Evolutionary conservation across 495 filamentous ascomycete species (phyloP).

Genomic region (Lindgomyces ingoldianus): DNA sequence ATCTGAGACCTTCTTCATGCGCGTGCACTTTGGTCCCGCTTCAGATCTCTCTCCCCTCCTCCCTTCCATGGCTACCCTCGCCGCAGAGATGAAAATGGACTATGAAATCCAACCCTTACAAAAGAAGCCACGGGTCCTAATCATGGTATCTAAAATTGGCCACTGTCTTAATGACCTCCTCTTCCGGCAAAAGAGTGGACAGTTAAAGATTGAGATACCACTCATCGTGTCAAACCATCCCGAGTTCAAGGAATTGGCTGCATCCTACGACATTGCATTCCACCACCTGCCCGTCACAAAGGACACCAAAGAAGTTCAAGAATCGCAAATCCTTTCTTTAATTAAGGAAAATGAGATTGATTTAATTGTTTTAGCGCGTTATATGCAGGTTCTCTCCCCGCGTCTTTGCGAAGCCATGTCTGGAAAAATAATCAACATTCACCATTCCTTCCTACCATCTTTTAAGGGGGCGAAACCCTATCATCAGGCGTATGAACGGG

Average conservation of each 20-base stretch:
- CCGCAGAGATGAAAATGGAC: slow-evolving; percentile 58
- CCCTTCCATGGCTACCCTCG: slow-evolving; percentile 55
- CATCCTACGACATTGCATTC: slow-evolving; percentile 71
- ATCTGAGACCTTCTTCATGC: slow-evolving; percentile 74
- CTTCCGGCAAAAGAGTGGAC: slow-evolving; percentile 64
- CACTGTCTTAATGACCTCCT: slow-evolving; percentile 80
- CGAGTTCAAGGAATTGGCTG: slow-evolving; percentile 65
- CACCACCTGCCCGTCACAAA: slow-evolving; percentile 69
- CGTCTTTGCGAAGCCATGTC: slow-evolving; percentile 70
- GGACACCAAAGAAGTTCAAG: slow-evolving; percentile 69
- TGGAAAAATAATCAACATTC: slow-evolving; percentile 78
- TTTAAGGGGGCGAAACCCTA: slow-evolving; percentile 83
- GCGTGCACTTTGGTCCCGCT: slow-evolving; percentile 66
- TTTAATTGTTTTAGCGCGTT: slow-evolving; percentile 73
- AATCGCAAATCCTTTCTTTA: slow-evolving; percentile 64
- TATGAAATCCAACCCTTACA: slow-evolving; percentile 63
- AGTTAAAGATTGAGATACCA: slow-evolving; percentile 68
- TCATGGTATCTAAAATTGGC: slow-evolving; percentile 81
- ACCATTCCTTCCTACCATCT: slow-evolving; percentile 74
- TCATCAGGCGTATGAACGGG: slow-evolving; percentile 75
- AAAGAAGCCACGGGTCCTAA: slow-evolving; percentile 67
- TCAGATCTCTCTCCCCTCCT: slow-evolving; percentile 50
- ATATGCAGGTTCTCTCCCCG: slow-evolving; percentile 79
- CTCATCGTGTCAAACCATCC: slow-evolving; percentile 73
- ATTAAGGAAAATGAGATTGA: slow-evolving; percentile 64